phyloP scores from a whole-genome alignment of 768 basidiomycete species.

The Panellus pusillus region DNA sequence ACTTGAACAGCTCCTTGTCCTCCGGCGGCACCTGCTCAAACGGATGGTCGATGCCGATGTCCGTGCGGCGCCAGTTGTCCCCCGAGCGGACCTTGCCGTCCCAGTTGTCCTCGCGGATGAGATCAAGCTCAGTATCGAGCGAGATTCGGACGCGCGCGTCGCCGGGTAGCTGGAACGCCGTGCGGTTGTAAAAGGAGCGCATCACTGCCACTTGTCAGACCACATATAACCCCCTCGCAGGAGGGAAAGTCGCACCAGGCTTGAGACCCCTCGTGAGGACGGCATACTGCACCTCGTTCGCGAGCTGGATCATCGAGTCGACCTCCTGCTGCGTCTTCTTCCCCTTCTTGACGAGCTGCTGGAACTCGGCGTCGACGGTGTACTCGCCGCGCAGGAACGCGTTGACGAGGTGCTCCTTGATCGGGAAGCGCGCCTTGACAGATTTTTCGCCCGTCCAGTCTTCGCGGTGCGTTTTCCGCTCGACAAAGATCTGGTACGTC shows the following conservation, averaged over 20 bases:
- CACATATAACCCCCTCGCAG: too few relatives aligned
- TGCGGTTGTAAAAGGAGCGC: slow-evolving; percentile 98
- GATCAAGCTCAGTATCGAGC: slow-evolving; percentile 92
- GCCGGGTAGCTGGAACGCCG: slow-evolving; percentile 97
- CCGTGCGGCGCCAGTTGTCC: slow-evolving; percentile 91
- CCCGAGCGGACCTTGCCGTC: slow-evolving; percentile 76
- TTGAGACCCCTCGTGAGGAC: slow-evolving; percentile 75
- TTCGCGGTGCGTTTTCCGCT: slow-evolving; percentile 91
- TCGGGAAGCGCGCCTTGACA: slow-evolving; percentile 93
- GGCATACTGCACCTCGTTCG: slow-evolving; percentile 95
- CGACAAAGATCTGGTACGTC: slow-evolving; percentile 69
- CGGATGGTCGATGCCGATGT: slow-evolving; percentile 90
- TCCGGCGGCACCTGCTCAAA: slow-evolving; percentile 72
- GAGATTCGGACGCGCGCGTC: slow-evolving; percentile 99
- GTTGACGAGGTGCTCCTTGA: slow-evolving; percentile 93
- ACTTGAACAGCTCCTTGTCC: slow-evolving; percentile 95
- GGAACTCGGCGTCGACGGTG: slow-evolving; percentile 92
- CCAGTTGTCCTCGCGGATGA: slow-evolving; percentile 97
- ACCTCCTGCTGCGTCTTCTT: slow-evolving; percentile 93
- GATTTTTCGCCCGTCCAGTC: slow-evolving; percentile 99
- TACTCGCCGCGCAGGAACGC: slow-evolving; percentile 88
- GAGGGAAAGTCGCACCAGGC: too few relatives aligned
- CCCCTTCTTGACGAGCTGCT: slow-evolving; percentile 79
- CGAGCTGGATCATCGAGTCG: slow-evolving; percentile 92
- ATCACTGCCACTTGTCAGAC: slow-evolving; percentile 58